Base-by-base conservation (phyloP, 257 asterid species). In the Vinca minor region DNA sequence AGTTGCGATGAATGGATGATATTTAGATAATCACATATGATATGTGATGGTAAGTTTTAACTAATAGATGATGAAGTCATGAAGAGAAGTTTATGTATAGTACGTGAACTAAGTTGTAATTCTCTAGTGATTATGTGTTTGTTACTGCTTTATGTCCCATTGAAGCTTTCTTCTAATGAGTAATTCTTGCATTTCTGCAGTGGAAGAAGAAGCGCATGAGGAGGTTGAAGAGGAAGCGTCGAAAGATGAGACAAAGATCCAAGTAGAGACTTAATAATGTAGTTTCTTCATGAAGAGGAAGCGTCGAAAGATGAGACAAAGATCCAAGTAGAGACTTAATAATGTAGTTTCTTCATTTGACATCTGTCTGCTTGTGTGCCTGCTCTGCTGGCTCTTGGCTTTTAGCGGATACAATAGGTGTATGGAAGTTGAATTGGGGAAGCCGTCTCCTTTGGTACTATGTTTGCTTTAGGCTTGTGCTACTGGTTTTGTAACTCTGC, bases 141-240 rank as follows among this genome's bases (percentile, higher is more conserved):
- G n/a, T n/a, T n/a, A n/a, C n/a, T n/a, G n/a, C n/a, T n/a, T n/a
- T n/a, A n/a, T 23, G 56, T 28, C 13, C 1, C 25, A 8, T 0
- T 4, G 31, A 17, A 13, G 23, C 11, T 31, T 3, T 17, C 13
- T 31, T 17, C 23, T 31, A 31, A 31, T 18, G 25, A 31, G 12
- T 29, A 56, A 50, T 2, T 23, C 8, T 50, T n/a, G 1, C 57
- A 9, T 53, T 53, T 4, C 15, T 54, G 20, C 79, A 78, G 83
- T 79, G 81, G 81, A 79, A 72, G 78, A 78, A 74, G 80, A 78
- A 78, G 78, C 79, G 80, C 0, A 78, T 71, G 83, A 78, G 83
- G 76, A 74, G 83, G 64, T 65, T 79, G 74, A 79, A 75, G 74
- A n/a, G n/a, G n/a, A n/a, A n/a, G n/a, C n/a, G n/a, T n/a, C n/a